Evolutionary conservation across 2,329 filamentous ascomycete genomes (phyloP), one percentile per base, ranked within the genome.

Genomic region (Cladosporium velox): DNA sequence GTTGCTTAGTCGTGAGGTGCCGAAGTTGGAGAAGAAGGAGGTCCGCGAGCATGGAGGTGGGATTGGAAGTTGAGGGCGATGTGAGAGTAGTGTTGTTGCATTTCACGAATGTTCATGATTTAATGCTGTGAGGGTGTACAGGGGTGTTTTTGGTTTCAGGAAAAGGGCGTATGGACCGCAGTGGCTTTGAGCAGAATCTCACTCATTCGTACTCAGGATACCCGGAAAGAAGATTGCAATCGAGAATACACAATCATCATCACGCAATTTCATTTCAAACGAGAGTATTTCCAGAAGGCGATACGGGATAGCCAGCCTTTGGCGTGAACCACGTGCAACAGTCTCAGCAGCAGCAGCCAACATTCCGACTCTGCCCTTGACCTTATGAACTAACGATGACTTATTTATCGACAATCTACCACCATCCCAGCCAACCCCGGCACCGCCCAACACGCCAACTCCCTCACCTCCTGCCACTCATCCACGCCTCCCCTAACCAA

Each of bases 1-100:
- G 7, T 70, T 91, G 52, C 74, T 91, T n/a, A 87, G 85, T 69
- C 81, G 85, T 67, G 86, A 90, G 67, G 79, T 90, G 8, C 80
- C 84, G 57, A 82, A 79, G 67, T 73, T 86, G 28, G 80, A 81
- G 47, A 79, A 80, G 70, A 73, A 71, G 52, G 77, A 82, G 32
- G 80, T 84, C n/a, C 73, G 78, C 65, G 77, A 79, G 69, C 79
- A 82, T 75, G 81, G 73, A 68, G 82, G 82, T 69, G 79, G 76
- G 1, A 74, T 78, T 34, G 75, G 69, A 21, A 65, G 63, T 26
- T 65, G 24, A 58, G 21, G 24, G 2, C 4, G 41, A 47, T 12
- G n/a, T 0, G 7, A 14, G 49, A 4, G 49, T 10, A 44, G 41
- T 47, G 41, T 4, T 7, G 28, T 18, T 4, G 2, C n/a, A 1